Percentiles rank a stretch among this genome's conserved stretches.
Conservation (phyloP, 2,329 filamentous ascomycete genomes). For the Diaporthe batatas region DNA sequence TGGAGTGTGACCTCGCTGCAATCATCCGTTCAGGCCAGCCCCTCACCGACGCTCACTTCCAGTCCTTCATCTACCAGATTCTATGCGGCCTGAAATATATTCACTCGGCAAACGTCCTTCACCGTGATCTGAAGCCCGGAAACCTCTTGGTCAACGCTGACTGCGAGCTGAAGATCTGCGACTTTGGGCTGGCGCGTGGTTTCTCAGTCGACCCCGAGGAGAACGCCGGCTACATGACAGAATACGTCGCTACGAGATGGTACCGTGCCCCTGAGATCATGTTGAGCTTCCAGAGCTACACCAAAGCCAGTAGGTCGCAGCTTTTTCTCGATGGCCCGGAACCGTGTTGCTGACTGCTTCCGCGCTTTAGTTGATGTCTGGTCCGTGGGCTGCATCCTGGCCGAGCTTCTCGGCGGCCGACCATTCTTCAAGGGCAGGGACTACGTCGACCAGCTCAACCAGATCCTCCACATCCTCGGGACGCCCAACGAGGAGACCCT, state of each 20-base stretch:
- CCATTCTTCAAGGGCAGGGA: conserved; percentile 99
- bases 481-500: conserved; percentile 97
- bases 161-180: conserved; percentile 99
- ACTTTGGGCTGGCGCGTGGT: conserved; percentile 95
- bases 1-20: conserved; percentile 98
- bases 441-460: conserved; percentile 99
- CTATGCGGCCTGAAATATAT: conserved; percentile 99
- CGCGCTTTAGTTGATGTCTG: conserved; percentile 88
- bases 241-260: conserved; percentile 98
- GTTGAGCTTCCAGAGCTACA: conserved; percentile 99
- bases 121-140: conserved; percentile 96
- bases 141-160: conserved; percentile 98
- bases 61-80: conserved; percentile 99
- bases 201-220: conserved; percentile 98
- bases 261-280: conserved; percentile 97
- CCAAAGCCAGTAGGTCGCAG: conserved; percentile 91
- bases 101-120: conserved; percentile 96
- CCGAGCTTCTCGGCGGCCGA: conserved; percentile 93
- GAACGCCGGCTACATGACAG: conserved; percentile 99
- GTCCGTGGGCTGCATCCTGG: conserved; percentile 98
- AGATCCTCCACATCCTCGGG: conserved; percentile 97
- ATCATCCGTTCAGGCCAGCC: conserved; percentile 98
- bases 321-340: background rate
- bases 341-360: conserved; percentile 37
- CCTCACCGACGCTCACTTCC: conserved; percentile 97